Percentiles rank a stretch among this genome's conserved stretches.
Conservation (phyloP, 2,329 filamentous ascomycete genomes). For the Neophaeococcomyces aloes region DNA sequence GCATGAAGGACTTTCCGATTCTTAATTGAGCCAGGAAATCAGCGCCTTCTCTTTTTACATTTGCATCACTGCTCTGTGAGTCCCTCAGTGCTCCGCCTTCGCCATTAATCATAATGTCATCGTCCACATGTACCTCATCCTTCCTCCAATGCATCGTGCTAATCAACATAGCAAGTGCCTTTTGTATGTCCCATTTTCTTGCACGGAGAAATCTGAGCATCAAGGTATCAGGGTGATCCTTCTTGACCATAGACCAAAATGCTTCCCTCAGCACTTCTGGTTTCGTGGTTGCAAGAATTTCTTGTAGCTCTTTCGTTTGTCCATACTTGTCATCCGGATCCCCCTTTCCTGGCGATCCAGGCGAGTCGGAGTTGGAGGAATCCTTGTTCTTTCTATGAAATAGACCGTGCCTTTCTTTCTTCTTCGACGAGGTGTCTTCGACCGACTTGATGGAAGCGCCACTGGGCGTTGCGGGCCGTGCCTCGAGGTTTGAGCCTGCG, state of each 20-base stretch:
- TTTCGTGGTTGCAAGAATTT: constrained; percentile 63
- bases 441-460: constrained; percentile 19
- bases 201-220: constrained; percentile 62
- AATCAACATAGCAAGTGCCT: constrained; percentile 86
- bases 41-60: constrained; percentile 55
- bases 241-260: constrained; percentile 91
- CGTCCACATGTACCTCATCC: constrained; percentile 75
- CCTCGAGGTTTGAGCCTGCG: too few relatives aligned
- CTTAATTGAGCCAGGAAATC: constrained; percentile 78
- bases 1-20: constrained; percentile 86
- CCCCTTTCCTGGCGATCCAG: constrained; percentile 24
- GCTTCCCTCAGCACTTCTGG: constrained; percentile 69
- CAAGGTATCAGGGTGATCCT: constrained; percentile 82
- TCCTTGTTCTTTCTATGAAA: constrained; percentile 45
- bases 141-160: constrained; percentile 88
- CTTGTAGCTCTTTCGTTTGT: constrained; percentile 73
- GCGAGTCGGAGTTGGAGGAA: constrained; percentile 28
- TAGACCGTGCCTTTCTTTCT: constrained; percentile 63
- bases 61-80: constrained; percentile 48
- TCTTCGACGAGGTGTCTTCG: constrained; percentile 42
- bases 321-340: constrained; percentile 83
- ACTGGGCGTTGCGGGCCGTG: constrained; percentile 19
- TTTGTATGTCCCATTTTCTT: constrained; percentile 92
- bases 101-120: constrained; percentile 70
- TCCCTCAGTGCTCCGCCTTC: constrained; percentile 57